Evolutionary conservation across 2,329 filamentous ascomycete genomes (phyloP).

Genomic region (Periconia sp.): DNA sequence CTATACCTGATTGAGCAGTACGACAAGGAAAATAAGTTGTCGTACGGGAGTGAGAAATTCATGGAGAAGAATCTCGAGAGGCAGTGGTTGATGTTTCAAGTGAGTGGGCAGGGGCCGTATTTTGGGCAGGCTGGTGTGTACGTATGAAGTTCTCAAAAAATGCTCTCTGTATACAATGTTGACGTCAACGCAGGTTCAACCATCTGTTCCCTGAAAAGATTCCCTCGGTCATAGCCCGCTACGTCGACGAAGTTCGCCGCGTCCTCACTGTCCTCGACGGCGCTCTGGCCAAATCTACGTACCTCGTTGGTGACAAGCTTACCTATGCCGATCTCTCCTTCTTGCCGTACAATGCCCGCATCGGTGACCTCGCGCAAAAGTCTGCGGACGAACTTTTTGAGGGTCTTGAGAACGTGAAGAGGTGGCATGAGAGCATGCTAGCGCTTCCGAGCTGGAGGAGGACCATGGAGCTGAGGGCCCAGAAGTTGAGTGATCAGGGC

Average conservation of each 20-base stretch:
- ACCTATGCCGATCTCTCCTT: conserved; percentile 53
- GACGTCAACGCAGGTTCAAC: conserved; percentile 13
- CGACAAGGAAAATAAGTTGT: conserved; percentile 33
- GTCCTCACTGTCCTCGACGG: conserved; percentile 53
- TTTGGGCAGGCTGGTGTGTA: conserved; percentile 52
- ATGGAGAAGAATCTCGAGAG: conserved; percentile 31
- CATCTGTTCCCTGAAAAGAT: conserved; percentile 51
- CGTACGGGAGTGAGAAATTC: conserved; percentile 23
- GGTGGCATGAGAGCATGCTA: conserved; percentile 46
- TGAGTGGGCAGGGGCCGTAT: conserved; percentile 43
- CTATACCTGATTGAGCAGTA: conserved; percentile 48
- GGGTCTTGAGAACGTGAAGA: conserved; percentile 24
- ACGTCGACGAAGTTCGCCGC: conserved; percentile 52
- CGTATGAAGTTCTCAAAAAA: neutral
- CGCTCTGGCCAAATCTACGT: conserved; percentile 33
- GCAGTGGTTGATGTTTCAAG: conserved; percentile 43
- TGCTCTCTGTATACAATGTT: no score
- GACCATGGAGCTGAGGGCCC: conserved; percentile 37
- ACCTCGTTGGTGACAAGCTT: conserved; percentile 51
- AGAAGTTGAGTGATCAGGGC: conserved; percentile 47
- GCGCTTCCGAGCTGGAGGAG: conserved; percentile 31
- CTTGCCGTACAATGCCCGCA: conserved; percentile 42
- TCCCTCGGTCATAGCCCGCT: conserved; percentile 52
- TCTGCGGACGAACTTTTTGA: conserved; percentile 15
- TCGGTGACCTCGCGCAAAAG: conserved; percentile 26